phyloP scores from a whole-genome alignment of 2,329 filamentous ascomycete genomes.

The Xylogone sp. region DNA sequence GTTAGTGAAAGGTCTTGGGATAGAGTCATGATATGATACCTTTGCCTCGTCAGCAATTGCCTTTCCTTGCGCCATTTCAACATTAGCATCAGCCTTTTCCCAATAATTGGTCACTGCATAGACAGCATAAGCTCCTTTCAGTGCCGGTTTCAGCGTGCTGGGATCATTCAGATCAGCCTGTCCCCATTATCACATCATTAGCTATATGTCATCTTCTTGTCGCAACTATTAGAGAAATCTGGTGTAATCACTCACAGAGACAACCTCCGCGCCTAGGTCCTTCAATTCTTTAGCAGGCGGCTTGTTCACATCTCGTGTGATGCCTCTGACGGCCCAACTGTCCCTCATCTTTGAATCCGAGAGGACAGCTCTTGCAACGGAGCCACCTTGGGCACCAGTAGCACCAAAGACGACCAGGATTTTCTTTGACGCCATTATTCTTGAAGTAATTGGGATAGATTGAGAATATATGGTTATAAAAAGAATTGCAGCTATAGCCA shows the following conservation, averaged over 20 bases:
- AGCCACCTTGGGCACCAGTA: conserved; percentile 49
- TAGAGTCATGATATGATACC: conserved; percentile 15
- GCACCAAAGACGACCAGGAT: conserved; percentile 43
- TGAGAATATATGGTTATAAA: too few species aligned
- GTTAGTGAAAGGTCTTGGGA: conserved; percentile 1
- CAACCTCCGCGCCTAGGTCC: conserved; percentile 38
- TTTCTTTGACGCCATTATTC: conserved; percentile 28
- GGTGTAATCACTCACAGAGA: conserved; percentile 26
- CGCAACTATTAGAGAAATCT: too few species aligned
- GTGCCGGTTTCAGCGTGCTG: conserved; percentile 29
- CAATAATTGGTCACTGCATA: conserved; percentile 29
- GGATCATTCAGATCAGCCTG: conserved; percentile 39
- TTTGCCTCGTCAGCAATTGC: conserved; percentile 43
- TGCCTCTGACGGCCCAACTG: conserved; percentile 40
- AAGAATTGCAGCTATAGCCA: too few species aligned
- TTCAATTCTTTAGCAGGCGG: conserved; percentile 36
- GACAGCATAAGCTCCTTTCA: conserved; percentile 28
- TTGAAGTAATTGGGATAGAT: background rate
- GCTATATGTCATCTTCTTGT: background rate
- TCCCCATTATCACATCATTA: background rate
- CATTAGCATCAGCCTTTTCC: conserved; percentile 33
- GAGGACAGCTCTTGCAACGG: conserved; percentile 47
- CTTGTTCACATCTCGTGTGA: conserved; percentile 43
- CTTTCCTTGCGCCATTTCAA: conserved; percentile 43
- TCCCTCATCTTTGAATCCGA: conserved; percentile 37